Evolutionary conservation across 768 basidiomycete species (phyloP), one percentile per base, ranked within the genome.

Genomic region (Pholiota molesta): DNA sequence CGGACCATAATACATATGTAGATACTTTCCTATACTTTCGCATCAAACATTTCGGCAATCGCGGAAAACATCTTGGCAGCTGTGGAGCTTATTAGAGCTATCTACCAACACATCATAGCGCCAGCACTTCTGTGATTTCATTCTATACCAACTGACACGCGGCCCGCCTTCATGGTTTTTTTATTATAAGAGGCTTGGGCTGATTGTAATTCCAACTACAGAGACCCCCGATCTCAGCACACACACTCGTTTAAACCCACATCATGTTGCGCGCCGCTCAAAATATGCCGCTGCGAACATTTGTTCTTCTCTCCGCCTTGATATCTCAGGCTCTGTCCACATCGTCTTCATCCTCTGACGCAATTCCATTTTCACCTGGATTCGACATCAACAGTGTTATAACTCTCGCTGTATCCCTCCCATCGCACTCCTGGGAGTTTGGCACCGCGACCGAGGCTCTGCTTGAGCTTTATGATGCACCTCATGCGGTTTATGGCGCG

Each of bases 371-470:
- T 60, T 68, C 71, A 35, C 77, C 79, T 2, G 80, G 80, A 11
- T 81, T 82, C 62, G 71, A 78, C 66, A 77, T 81, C 51, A 61
- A 68, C 19, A 66, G 65, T 14, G 80, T 79, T 42, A 64, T 70
- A 17, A 52, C 64, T 2, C 66, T 76, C 14, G 80, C 79, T 2
- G 57, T 71, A 45, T 67, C 74, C 6, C 68, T 82, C 3, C 78
- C 81, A 2, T 73, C 77, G 0, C 79, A 81, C 59, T 81, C 80
- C 11, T 83, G 82, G 82, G 81, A 83, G 59, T 81, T 68, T 59
- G 82, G 82, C 1, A 76, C 79, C 1, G 74, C 75, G 3, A 53
- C 79, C 0, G 73, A 82, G 61, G 77, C 81, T 0, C 70, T 82
- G 0, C 73, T 82, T 0, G 81, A 83, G 66, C 72, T 83, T 3